Percentiles rank a stretch among this genome's conserved stretches.
Conservation (phyloP, 352 stramenopile species). For the Phytophthora sansomeana region DNA sequence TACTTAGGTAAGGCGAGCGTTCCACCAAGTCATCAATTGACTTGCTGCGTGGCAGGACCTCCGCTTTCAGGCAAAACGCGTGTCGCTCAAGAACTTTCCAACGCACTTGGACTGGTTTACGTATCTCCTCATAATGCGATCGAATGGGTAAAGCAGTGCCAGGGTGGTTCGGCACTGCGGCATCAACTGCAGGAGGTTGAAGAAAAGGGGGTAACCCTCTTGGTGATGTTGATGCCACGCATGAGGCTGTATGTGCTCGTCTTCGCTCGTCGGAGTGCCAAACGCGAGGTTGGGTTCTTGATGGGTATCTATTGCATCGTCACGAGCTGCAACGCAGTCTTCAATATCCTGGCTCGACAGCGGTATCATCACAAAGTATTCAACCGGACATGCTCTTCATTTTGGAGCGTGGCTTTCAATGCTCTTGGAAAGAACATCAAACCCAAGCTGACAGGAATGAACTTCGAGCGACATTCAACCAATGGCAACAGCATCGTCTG, state of each 20-base stretch:
- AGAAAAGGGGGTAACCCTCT: conserved; percentile 19
- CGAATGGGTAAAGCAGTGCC: conserved; percentile 66
- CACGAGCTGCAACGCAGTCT: conserved; percentile 47
- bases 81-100: conserved; percentile 41
- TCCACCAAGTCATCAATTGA: conserved; percentile 34
- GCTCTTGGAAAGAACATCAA: conserved; percentile 35
- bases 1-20: conserved; percentile 32
- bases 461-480: conserved; percentile 36
- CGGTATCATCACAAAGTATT: conserved; percentile 27
- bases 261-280: conserved; percentile 71
- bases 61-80: conserved; percentile 47
- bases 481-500: conserved; percentile 56
- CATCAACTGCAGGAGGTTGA: conserved; percentile 15
- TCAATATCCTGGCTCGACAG: background rate
- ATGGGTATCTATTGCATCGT: conserved; percentile 51
- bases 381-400: conserved; percentile 62
- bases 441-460: conserved; percentile 2
- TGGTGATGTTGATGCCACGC: conserved; percentile 27
- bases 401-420: conserved; percentile 46
- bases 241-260: conserved; percentile 52
- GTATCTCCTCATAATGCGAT: conserved; percentile 58
- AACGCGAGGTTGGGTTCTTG: conserved; percentile 64
- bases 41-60: conserved; percentile 51
- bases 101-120: conserved; percentile 44
- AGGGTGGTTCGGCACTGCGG: conserved; percentile 47